phyloP scores from a whole-genome alignment of 2,329 filamentous ascomycete species.

The Pseudogymnoascus sp. region DNA sequence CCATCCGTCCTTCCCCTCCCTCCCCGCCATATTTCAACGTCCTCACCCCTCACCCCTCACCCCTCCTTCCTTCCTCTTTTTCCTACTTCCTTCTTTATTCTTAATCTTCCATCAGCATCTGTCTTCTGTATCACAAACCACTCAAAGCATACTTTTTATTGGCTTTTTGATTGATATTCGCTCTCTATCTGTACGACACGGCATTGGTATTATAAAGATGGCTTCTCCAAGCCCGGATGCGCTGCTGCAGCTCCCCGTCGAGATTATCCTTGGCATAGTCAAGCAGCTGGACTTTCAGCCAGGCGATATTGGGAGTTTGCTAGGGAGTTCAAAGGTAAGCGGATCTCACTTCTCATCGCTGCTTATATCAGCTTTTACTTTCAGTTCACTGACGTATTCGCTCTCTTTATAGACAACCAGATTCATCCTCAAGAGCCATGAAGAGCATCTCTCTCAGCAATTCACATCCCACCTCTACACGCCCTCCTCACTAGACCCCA shows the following conservation, averaged over 20 bases:
- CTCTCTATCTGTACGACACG: background rate
- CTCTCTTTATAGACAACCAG: background rate
- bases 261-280: background rate
- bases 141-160: background rate
- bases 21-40: background rate
- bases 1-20: slow-evolving; percentile 3
- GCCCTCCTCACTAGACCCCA: background rate
- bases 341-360: background rate
- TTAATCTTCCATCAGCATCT: background rate
- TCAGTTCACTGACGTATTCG: background rate
- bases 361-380: background rate
- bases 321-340: background rate
- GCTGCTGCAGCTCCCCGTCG: background rate
- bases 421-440: background rate
- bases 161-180: background rate
- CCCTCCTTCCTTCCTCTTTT: background rate
- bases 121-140: background rate
- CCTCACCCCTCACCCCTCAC: background rate
- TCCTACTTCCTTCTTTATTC: background rate
- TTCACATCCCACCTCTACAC: background rate
- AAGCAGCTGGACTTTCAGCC: background rate
- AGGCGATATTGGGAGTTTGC: background rate
- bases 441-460: background rate
- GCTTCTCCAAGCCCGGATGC: background rate
- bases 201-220: background rate